Conservation (phyloP, 768 basidiomycete genomes). For the Leccinum arenicola region DNA sequence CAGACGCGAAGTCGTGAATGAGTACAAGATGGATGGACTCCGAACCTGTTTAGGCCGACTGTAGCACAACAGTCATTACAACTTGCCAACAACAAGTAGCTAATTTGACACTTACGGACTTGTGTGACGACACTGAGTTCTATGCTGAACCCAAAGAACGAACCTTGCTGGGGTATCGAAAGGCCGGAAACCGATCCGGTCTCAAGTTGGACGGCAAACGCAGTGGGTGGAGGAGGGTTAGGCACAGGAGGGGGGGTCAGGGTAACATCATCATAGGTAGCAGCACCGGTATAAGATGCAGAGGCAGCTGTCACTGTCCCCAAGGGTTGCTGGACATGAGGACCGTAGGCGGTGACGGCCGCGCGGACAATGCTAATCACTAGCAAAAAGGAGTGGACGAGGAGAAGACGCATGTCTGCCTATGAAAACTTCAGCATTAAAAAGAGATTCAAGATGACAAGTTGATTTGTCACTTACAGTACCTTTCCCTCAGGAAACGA, state of each 20-base stretch:
- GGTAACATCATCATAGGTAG: slow-evolving; percentile 52
- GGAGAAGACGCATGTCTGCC: slow-evolving; percentile 19
- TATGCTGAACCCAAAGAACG: slow-evolving; percentile 75
- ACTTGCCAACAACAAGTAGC: neutral
- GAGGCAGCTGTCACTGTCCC: slow-evolving; percentile 34
- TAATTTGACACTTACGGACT: slow-evolving; percentile 7
- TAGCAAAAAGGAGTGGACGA: slow-evolving; percentile 25
- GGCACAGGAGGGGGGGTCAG: slow-evolving; percentile 52
- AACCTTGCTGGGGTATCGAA: slow-evolving; percentile 44
- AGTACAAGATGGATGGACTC: neutral
- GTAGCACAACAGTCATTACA: neutral
- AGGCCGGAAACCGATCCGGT: slow-evolving; percentile 29
- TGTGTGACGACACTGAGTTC: slow-evolving; percentile 72
- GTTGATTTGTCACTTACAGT: neutral
- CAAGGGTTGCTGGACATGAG: slow-evolving; percentile 22
- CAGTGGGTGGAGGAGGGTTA: slow-evolving; percentile 40
- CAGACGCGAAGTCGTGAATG: neutral
- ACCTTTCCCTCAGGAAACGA: neutral
- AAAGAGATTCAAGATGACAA: neutral
- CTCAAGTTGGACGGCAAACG: slow-evolving; percentile 41
- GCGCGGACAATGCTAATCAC: slow-evolving; percentile 5
- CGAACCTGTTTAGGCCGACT: slow-evolving; percentile 23
- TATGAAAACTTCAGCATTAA: neutral
- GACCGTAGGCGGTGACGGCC: slow-evolving; percentile 21
- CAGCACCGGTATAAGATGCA: slow-evolving; percentile 43